Conservation (phyloP, 768 basidiomycete genomes). For the Amanita rubescens region DNA sequence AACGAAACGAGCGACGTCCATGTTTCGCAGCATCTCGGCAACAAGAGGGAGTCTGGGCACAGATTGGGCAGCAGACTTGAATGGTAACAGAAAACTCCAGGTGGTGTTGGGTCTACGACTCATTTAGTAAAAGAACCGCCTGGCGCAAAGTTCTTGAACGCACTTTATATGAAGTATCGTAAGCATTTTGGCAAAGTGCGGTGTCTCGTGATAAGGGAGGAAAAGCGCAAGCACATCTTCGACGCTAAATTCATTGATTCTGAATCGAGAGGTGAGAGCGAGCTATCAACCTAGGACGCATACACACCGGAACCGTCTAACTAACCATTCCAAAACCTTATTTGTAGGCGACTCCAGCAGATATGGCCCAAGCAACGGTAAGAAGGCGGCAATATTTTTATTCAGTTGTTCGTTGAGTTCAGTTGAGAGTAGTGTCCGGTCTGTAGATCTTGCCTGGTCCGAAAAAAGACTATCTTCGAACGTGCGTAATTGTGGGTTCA, state of each 20-base stretch:
- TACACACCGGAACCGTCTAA: constrained; percentile 80
- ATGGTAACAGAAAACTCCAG: constrained; percentile 66
- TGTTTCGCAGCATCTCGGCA: constrained; percentile 65
- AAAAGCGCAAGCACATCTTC: constrained; percentile 72
- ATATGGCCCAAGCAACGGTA: constrained; percentile 71
- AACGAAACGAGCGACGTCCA: constrained; percentile 68
- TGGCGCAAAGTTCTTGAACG: constrained; percentile 15
- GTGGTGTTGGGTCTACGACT: constrained; percentile 45
- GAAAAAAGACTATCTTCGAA: constrained; percentile 77
- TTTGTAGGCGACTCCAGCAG: constrained; percentile 74
- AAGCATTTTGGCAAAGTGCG: constrained; percentile 90
- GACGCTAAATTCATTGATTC: constrained; percentile 92
- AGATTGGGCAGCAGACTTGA: constrained; percentile 69
- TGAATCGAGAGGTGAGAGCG: constrained; percentile 21
- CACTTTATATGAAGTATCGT: constrained; percentile 77
- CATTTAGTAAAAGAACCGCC: constrained; percentile 4
- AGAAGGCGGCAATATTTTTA: constrained; percentile 47
- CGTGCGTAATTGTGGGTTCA: constrained; percentile 49
- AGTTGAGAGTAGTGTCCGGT: constrained; percentile 67
- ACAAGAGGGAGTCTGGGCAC: constrained; percentile 70
- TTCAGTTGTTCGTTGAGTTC: constrained; percentile 64
- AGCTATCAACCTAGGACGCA: neutral
- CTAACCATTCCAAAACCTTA: constrained; percentile 91
- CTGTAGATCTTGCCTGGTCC: constrained; percentile 62
- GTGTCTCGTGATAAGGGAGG: constrained; percentile 91